Base-by-base conservation (phyloP, 2,329 filamentous ascomycete species). In the Leptographium wingfieldii region DNA sequence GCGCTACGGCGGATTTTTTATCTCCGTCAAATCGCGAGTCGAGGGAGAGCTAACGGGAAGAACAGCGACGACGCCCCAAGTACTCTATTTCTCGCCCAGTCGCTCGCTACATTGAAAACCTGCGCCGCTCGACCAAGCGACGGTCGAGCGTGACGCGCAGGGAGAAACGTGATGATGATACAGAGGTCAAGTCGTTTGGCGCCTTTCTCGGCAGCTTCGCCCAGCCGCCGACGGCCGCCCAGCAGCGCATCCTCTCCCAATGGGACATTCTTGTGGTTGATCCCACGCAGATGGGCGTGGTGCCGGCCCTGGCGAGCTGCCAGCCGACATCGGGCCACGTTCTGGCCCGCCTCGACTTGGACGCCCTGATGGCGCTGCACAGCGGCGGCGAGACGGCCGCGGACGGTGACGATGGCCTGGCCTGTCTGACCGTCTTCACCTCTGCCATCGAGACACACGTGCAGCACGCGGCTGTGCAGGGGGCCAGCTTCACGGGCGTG, bases 181-280 rank as follows among this genome's bases (percentile, higher is more conserved):
- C 31, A 27, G 52, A 56, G 5, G 22, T 58, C 25, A 72, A 71
- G 59, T 72, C 72, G 3, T 75, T 74, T 64, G 74, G 74, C 5
- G 70, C 76, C 11, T 77, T 74, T 63, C 67, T 77, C 7, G 75
- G 75, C 16, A 61, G 63, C 31, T 74, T 77, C 55, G 62, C 65
- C 22, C 63, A 59, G 35, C 70, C 71, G 5, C 68, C 68, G 6
- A 72, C 69, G 3, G 57, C 60, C 19, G 61, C 66, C 25, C 68
- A 77, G 61, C 59, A 66, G 25, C 65, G 62, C n/a, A 55, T 77
- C 7, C 66, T 77, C n/a, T 59, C 67, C 46, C 67, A 70, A 65
- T 77, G 73, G 73, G 74, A 77, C 57, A 62, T 76, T n/a, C 60
- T 76, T 48, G 68, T 76, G 19, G 67, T 77, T 14, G 74, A 78